A percentile compares a stretch with the other conserved stretches of the same genome.
These are phyloP conservation scores for Agaricus sinodeliciosus DNA, from an alignment of 768 basidiomycete species.

Conservation along the genomic window DNA sequence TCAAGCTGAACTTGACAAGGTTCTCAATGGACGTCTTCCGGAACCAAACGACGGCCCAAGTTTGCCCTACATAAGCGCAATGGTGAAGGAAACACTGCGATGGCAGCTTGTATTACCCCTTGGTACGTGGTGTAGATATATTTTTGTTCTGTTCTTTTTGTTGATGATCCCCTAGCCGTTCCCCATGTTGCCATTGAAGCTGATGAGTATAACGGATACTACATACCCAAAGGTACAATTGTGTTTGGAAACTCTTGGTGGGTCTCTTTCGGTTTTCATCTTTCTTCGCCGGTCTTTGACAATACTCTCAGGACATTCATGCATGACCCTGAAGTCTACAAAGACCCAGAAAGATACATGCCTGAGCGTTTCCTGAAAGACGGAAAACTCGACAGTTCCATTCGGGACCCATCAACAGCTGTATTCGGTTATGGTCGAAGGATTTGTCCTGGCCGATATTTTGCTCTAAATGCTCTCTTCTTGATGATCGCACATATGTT, in stretches of 20 bases:
- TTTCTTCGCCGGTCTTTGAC: neutral
- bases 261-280: neutral
- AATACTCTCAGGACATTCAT: slow-evolving; percentile 5
- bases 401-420: slow-evolving; percentile 4
- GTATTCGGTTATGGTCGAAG: slow-evolving; percentile 4
- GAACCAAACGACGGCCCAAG: slow-evolving; percentile 15
- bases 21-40: slow-evolving; percentile 26
- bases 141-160: no score
- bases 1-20: slow-evolving; percentile 30
- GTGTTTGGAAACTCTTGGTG: slow-evolving; percentile 34
- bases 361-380: slow-evolving; percentile 12
- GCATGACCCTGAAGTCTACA: slow-evolving; percentile 8
- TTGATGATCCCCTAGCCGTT: slow-evolving; percentile 14
- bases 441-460: slow-evolving; percentile 5
- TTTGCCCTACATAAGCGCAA: slow-evolving; percentile 19
- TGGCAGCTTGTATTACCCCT: slow-evolving; percentile 16
- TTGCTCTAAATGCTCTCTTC: neutral
- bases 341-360: slow-evolving; percentile 2
- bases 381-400: slow-evolving; percentile 4
- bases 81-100: slow-evolving; percentile 19
- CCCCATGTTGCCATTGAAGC: slow-evolving; percentile 25
- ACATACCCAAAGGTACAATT: slow-evolving; percentile 33
- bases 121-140: slow-evolving; percentile 12
- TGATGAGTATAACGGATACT: slow-evolving; percentile 30
- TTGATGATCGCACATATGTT: neutral